phyloP scores from a whole-genome alignment of 805 yeast species.

The Starmerella apis region DNA sequence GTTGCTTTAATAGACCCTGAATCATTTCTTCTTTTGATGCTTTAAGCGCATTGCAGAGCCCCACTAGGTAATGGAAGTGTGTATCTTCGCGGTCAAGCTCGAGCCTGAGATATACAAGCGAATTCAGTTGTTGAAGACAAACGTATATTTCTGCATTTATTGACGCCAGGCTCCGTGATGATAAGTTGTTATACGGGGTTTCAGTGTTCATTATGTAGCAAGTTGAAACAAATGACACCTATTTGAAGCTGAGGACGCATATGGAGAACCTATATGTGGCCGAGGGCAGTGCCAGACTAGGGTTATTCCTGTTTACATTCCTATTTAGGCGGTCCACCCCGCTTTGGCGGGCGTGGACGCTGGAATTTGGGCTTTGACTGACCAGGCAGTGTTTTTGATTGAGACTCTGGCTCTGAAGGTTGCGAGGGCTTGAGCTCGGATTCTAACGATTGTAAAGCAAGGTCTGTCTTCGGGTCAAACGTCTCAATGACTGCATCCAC shows the following conservation, averaged over 20 bases:
- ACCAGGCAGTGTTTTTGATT: not conserved
- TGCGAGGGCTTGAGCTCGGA: constrained; percentile 10
- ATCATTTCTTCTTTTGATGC: not conserved
- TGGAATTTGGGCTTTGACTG: constrained; percentile 16
- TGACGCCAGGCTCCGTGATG: not conserved
- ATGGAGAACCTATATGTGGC: too few species aligned
- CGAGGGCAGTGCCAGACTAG: too few species aligned
- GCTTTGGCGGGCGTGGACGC: constrained; percentile 23
- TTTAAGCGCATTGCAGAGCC: not conserved
- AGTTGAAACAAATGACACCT: too few species aligned
- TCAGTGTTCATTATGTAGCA: too few species aligned
- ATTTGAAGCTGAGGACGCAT: too few species aligned
- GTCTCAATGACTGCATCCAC: constrained; percentile 18
- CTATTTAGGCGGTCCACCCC: constrained; percentile 6
- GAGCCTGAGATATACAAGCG: not conserved
- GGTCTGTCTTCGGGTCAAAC: constrained; percentile 19
- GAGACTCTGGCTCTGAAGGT: not conserved
- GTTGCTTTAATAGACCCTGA: not conserved
- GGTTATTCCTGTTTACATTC: not conserved
- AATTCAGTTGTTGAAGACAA: not conserved
- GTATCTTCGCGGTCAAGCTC: not conserved
- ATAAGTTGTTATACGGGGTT: not conserved
- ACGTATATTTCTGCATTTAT: not conserved
- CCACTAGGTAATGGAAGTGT: not conserved
- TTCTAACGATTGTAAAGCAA: not conserved